Evolutionary conservation across 1,284 basidiomycete genomes (phyloP).

Genomic region (Meira nashicola): DNA sequence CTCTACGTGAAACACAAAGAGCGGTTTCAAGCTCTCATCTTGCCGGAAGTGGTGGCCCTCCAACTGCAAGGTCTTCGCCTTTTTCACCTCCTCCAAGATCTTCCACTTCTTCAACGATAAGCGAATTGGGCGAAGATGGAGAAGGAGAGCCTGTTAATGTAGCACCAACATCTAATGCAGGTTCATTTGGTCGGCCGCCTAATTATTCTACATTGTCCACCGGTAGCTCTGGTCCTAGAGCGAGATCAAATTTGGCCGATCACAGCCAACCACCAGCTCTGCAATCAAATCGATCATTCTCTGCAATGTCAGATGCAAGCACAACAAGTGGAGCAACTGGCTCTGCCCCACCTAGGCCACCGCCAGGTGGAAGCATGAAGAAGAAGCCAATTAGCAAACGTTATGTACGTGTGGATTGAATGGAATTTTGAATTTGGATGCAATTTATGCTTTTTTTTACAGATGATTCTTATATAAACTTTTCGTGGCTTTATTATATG

Average conservation of each 20-base stretch:
- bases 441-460: too few species aligned
- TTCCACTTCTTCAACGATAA: constrained; percentile 30
- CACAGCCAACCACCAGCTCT: constrained; percentile 35
- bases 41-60: background rate
- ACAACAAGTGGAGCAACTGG: constrained; percentile 17
- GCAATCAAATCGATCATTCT: constrained; percentile 24
- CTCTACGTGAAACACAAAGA: constrained; percentile 12
- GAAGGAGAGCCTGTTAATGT: constrained; percentile 16
- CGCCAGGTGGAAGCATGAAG: constrained; percentile 25
- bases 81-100: constrained; percentile 20
- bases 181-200: too few species aligned
- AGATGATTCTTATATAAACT: too few species aligned
- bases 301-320: constrained; percentile 13
- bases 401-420: constrained; percentile 29
- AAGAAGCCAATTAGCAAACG: constrained; percentile 49
- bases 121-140: constrained; percentile 22
- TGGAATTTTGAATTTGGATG: background rate
- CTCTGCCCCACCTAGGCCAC: constrained; percentile 22
- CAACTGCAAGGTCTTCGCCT: background rate
- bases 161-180: background rate
- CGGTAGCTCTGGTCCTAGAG: constrained; percentile 13
- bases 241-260: constrained; percentile 40
- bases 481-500: too few species aligned
- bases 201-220: too few species aligned
- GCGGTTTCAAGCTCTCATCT: background rate